A percentile compares a stretch with the other conserved stretches of the same genome.
Evolutionary conservation across 805 yeast species (phyloP).

Genomic region (Candida germanica): DNA sequence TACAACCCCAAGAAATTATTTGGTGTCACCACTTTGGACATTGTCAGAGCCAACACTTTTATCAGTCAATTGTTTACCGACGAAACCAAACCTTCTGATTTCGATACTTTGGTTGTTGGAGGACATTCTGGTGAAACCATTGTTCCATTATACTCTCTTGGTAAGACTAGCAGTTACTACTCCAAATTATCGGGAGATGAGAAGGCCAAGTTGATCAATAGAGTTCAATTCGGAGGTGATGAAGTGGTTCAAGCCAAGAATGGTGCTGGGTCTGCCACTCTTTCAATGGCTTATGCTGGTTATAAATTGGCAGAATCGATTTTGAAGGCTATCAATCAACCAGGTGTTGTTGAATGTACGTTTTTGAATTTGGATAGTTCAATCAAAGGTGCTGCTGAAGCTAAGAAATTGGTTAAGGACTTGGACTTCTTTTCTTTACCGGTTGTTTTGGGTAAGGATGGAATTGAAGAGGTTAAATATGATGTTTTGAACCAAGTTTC

Average conservation of each 20-base stretch:
- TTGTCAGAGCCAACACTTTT: conserved; percentile 84
- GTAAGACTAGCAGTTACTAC: conserved; percentile 30
- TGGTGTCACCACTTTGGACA: conserved; percentile 88
- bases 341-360: conserved; percentile 45
- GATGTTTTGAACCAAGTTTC: conserved; percentile 48
- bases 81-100: conserved; percentile 47
- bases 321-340: conserved; percentile 50
- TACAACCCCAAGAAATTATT: conserved; percentile 71
- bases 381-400: conserved; percentile 51
- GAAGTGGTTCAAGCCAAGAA: conserved; percentile 83
- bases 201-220: conserved; percentile 66
- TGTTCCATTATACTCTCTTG: conserved; percentile 72
- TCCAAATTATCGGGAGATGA: conserved; percentile 55
- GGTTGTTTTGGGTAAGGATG: conserved; percentile 50
- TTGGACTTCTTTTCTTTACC: conserved; percentile 64
- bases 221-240: conserved; percentile 93
- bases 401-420: conserved; percentile 41
- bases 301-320: conserved; percentile 69
- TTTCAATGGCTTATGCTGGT: conserved; percentile 86
- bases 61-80: conserved; percentile 52
- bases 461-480: conserved; percentile 55
- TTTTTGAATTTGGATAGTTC: conserved; percentile 49
- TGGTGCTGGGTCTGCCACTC: conserved; percentile 82
- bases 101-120: conserved; percentile 75
- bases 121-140: conserved; percentile 96